Conservation (phyloP, 257 asterid genomes). For the Solanum phureja region DNA sequence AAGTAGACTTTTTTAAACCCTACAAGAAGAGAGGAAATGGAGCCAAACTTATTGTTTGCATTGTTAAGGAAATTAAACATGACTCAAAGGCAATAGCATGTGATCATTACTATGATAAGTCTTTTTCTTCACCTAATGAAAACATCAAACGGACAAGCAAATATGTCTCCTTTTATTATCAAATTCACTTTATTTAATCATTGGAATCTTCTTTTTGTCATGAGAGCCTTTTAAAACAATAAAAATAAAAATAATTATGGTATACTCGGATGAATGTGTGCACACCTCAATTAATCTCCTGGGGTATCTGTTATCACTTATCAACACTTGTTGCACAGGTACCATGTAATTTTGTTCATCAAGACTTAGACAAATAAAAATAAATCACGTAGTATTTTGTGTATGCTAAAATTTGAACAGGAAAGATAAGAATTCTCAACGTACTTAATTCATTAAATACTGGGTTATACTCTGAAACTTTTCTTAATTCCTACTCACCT, state of each 20-base stretch:
- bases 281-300: fast-evolving
- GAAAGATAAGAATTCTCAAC: neutral
- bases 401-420: neutral
- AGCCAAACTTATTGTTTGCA: neutral
- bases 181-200: neutral
- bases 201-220: neutral
- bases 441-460: neutral
- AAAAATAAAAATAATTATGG: neutral
- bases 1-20: neutral
- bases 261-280: neutral
- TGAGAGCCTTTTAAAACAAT: neutral
- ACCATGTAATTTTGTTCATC: neutral
- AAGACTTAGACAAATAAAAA: neutral
- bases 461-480: neutral
- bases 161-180: neutral
- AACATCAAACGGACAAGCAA: neutral
- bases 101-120: neutral
- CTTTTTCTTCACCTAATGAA: neutral
- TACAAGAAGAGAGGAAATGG: neutral
- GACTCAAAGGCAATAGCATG: neutral
- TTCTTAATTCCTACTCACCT: neutral
- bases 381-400: neutral
- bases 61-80: neutral
- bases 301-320: neutral
- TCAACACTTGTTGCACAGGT: neutral